Evolutionary conservation across 148 eudicot species (phyloP).

Genomic region (Cornus kousa): DNA sequence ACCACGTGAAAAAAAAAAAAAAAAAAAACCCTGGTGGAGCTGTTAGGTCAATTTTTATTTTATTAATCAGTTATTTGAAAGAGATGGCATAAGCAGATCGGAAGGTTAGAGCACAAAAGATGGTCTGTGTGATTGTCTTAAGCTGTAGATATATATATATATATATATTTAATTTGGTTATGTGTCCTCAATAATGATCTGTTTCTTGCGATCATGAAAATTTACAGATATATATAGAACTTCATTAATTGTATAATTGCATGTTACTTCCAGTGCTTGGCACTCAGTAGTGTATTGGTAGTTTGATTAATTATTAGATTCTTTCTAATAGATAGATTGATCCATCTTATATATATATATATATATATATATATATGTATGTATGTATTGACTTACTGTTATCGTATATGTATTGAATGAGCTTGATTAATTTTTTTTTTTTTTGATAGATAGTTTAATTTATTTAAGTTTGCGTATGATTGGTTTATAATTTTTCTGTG

Average conservation of each 20-base stretch:
- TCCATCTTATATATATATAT: neutral
- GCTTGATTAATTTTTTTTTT: neutral
- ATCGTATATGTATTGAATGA: too few relatives aligned
- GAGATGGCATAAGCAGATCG: neutral
- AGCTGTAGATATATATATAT: neutral
- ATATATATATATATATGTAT: neutral
- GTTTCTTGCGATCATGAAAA: neutral
- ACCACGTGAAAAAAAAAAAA: too few relatives aligned
- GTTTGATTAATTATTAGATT: neutral
- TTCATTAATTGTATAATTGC: neutral
- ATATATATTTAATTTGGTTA: neutral
- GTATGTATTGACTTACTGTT: too few relatives aligned
- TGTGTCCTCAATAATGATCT: neutral
- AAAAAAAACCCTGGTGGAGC: too few relatives aligned
- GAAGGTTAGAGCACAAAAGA: neutral
- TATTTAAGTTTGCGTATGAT: neutral
- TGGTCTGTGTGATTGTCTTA: neutral
- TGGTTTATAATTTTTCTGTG: neutral
- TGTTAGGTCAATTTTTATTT: too few relatives aligned
- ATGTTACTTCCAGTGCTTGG: neutral
- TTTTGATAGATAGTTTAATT: neutral
- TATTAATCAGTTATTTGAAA: neutral
- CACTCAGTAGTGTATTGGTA: neutral
- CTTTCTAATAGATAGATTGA: neutral
- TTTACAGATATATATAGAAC: neutral